A percentile compares a stretch with the other conserved stretches of the same genome.
Conservation (phyloP, 805 yeast genomes). For the Candida succiphila region DNA sequence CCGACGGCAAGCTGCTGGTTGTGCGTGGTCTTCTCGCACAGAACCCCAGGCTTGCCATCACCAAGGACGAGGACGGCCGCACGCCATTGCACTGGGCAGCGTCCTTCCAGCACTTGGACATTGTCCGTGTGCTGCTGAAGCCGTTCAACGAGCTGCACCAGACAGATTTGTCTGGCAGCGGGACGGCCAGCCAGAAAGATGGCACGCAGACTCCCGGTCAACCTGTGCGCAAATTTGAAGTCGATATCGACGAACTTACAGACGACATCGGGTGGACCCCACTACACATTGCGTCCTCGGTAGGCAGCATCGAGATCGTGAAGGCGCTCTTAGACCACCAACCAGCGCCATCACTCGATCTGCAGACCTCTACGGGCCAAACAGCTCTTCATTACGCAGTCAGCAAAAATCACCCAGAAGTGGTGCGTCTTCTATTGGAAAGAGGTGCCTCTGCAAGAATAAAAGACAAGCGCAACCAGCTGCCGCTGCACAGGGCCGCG, state of each 20-base stretch:
- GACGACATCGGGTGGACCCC: slow-evolving; percentile 90
- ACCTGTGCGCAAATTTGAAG: too few species aligned
- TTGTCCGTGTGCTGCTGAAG: slow-evolving; percentile 35
- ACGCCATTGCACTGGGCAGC: slow-evolving; percentile 88
- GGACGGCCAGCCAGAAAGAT: not conserved
- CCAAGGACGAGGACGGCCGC: slow-evolving; percentile 63
- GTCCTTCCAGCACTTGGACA: slow-evolving; percentile 44
- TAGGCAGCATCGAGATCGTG: slow-evolving; percentile 52
- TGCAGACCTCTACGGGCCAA: slow-evolving; percentile 53
- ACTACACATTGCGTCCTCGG: slow-evolving; percentile 69
- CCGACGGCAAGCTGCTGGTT: slow-evolving; percentile 42
- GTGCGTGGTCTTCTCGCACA: slow-evolving; percentile 41
- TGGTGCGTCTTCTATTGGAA: slow-evolving; percentile 44
- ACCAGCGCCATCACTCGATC: slow-evolving; percentile 52
- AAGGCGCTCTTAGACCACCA: slow-evolving; percentile 36
- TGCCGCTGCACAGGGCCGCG: slow-evolving; percentile 78
- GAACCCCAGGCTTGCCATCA: slow-evolving; percentile 36
- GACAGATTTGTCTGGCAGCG: not conserved
- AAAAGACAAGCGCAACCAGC: slow-evolving; percentile 57
- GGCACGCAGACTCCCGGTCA: slow-evolving; percentile 2
- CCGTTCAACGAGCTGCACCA: slow-evolving; percentile 12
- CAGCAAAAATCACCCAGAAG: slow-evolving; percentile 49
- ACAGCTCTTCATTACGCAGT: slow-evolving; percentile 73
- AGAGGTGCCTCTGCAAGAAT: slow-evolving; percentile 52
- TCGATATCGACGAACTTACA: slow-evolving; percentile 55